phyloP scores from a whole-genome alignment of 306 rosid species.

The Medicago lupulina region DNA sequence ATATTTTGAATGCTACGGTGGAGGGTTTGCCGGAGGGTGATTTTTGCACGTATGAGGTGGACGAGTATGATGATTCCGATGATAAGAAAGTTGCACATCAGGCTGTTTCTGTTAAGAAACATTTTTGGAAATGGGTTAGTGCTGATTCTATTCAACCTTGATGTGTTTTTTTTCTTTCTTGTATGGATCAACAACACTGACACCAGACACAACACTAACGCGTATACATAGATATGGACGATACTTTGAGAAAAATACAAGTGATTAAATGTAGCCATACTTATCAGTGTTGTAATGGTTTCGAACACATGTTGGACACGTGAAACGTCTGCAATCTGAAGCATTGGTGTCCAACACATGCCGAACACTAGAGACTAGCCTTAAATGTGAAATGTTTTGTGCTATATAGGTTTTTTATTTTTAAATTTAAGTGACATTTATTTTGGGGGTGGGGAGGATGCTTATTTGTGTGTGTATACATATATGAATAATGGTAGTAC shows the following conservation, averaged over 20 bases:
- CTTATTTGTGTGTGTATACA: conserved; percentile 18
- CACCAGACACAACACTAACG: not conserved
- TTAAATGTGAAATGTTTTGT: conserved; percentile 6
- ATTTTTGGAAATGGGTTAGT: conserved; percentile 94
- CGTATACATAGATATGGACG: not conserved
- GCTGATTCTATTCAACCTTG: conserved; percentile 56
- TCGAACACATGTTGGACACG: not conserved
- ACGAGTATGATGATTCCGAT: conserved; percentile 57
- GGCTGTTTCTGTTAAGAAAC: conserved; percentile 88
- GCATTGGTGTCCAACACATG: not conserved
- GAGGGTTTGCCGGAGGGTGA: conserved; percentile 84
- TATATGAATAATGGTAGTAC: conserved; percentile 24
- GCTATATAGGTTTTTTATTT: not conserved
- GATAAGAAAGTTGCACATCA: conserved; percentile 51
- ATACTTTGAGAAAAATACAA: not conserved
- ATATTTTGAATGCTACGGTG: conserved; percentile 68
- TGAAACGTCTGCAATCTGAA: not conserved
- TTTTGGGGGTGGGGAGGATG: not conserved
- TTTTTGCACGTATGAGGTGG: conserved; percentile 77
- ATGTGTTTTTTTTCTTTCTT: not conserved
- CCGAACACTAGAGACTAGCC: not conserved
- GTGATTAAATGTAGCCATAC: not conserved
- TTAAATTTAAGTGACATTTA: conserved; percentile 34
- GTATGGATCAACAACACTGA: not conserved
- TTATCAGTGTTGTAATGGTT: not conserved